A percentile compares a stretch with the other conserved stretches of the same genome.
These are phyloP conservation scores for Populus tomentosa DNA, from an alignment of 441 rosid species.

Conservation along the genomic window DNA sequence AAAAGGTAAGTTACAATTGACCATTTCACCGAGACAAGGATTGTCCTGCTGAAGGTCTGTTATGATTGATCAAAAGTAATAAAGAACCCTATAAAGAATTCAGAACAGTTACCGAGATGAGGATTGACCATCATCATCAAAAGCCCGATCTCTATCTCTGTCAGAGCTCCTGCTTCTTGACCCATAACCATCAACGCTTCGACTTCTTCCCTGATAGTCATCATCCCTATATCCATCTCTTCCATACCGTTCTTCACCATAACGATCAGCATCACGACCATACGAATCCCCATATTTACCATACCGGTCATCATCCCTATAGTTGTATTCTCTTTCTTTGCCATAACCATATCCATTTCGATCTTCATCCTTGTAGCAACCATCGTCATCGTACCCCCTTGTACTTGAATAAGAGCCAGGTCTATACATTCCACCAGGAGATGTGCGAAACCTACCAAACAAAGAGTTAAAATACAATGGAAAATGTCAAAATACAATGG, in stretches of 20 bases:
- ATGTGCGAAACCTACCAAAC: constrained; percentile 58
- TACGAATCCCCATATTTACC: constrained; percentile 50
- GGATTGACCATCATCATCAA: constrained; percentile 54
- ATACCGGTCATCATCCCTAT: constrained; percentile 75
- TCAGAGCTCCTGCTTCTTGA: constrained; percentile 51
- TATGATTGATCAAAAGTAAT: neutral
- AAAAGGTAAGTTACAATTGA: neutral
- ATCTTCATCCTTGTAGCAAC: constrained; percentile 66
- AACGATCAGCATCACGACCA: constrained; percentile 69
- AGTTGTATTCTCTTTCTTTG: constrained; percentile 70
- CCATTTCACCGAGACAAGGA: neutral
- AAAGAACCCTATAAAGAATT: constrained; percentile 6
- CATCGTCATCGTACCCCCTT: constrained; percentile 47
- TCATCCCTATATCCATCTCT: constrained; percentile 75
- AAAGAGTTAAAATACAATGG: neutral
- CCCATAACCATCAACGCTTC: constrained; percentile 41
- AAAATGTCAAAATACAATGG: no score
- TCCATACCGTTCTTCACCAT: constrained; percentile 66
- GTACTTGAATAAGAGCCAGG: constrained; percentile 31
- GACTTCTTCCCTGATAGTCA: constrained; percentile 58
- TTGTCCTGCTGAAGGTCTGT: neutral
- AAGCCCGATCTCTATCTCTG: constrained; percentile 34
- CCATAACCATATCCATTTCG: constrained; percentile 71
- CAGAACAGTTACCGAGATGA: constrained; percentile 55
- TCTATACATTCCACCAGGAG: constrained; percentile 73